phyloP scores from a whole-genome alignment of 1,139 yeast species.

The Tardiomyces depauwii region DNA sequence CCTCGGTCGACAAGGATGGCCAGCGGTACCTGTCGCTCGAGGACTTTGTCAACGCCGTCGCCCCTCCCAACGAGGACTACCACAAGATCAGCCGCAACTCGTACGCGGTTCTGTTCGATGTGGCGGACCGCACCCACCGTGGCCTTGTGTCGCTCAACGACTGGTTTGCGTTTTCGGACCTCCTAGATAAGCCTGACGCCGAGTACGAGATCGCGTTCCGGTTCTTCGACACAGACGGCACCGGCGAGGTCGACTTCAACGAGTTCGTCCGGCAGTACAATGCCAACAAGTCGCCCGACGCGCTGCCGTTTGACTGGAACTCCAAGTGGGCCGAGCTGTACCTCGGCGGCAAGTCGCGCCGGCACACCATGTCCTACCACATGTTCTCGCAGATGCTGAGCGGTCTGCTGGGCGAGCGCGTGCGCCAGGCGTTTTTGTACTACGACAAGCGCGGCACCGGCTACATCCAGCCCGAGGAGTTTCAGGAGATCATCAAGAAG shows the following conservation, averaged over 20 bases:
- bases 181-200: slow-evolving; percentile 35
- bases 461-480: slow-evolving; percentile 31
- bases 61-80: slow-evolving; percentile 33
- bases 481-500: slow-evolving; percentile 27
- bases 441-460: slow-evolving; percentile 29
- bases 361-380: slow-evolving; percentile 30
- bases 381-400: slow-evolving; percentile 36
- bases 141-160: slow-evolving; percentile 29
- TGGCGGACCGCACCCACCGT: slow-evolving; percentile 27
- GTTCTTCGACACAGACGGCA: slow-evolving; percentile 29
- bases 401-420: slow-evolving; percentile 36
- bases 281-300: slow-evolving; percentile 23
- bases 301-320: slow-evolving; percentile 35
- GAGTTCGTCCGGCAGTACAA: slow-evolving; percentile 29
- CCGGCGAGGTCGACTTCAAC: slow-evolving; percentile 29
- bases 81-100: slow-evolving; percentile 31
- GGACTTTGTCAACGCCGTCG: slow-evolving; percentile 32
- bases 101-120: slow-evolving; percentile 32
- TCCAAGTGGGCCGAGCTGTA: slow-evolving; percentile 32
- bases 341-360: slow-evolving; percentile 27
- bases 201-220: slow-evolving; percentile 36
- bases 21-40: slow-evolving; percentile 37
- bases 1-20: slow-evolving; percentile 25
- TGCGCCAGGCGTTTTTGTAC: slow-evolving; percentile 33
- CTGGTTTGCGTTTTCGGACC: slow-evolving; percentile 30